phyloP scores from a whole-genome alignment of 169 alveolate species.

The Eimeria praecox region DNA sequence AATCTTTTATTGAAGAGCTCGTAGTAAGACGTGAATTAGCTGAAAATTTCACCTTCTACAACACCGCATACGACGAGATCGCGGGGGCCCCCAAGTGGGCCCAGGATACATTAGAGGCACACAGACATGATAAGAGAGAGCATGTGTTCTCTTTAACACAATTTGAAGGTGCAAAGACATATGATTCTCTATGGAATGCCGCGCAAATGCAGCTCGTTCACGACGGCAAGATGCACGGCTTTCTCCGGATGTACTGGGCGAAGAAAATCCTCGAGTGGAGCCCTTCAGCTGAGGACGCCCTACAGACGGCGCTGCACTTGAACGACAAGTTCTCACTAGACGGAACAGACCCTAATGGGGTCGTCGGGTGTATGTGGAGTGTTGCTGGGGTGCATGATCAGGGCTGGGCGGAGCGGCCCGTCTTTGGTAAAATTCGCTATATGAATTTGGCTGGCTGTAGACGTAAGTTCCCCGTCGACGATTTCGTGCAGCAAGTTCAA shows the following conservation, averaged over 20 bases:
- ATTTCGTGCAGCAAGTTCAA: slow-evolving; percentile 43
- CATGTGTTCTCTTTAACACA: slow-evolving; percentile 77
- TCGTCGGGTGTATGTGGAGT: slow-evolving; percentile 89
- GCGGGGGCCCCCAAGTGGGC: slow-evolving; percentile 92
- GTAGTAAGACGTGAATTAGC: slow-evolving; percentile 85
- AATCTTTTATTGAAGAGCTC: slow-evolving; percentile 82
- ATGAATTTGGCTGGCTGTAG: slow-evolving; percentile 89
- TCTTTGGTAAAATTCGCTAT: slow-evolving; percentile 89
- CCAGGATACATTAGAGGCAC: slow-evolving; percentile 85
- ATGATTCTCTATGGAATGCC: slow-evolving; percentile 90
- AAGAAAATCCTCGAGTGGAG: slow-evolving; percentile 90
- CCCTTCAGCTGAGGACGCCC: slow-evolving; percentile 86
- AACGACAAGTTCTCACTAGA: slow-evolving; percentile 85
- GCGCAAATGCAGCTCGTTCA: slow-evolving; percentile 88
- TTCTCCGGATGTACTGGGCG: slow-evolving; percentile 90
- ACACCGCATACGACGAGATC: slow-evolving; percentile 85
- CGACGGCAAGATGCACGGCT: slow-evolving; percentile 90
- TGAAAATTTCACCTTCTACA: slow-evolving; percentile 88
- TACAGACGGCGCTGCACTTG: slow-evolving; percentile 85
- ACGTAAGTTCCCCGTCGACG: slow-evolving; percentile 84
- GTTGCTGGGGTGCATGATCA: slow-evolving; percentile 89
- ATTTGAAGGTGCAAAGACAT: slow-evolving; percentile 89
- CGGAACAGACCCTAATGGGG: slow-evolving; percentile 89
- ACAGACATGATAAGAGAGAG: slow-evolving; percentile 87
- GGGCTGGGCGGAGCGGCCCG: slow-evolving; percentile 88